phyloP scores from a whole-genome alignment of 2,329 filamentous ascomycete genomes.

The Neopestalotiopsis sp. region DNA sequence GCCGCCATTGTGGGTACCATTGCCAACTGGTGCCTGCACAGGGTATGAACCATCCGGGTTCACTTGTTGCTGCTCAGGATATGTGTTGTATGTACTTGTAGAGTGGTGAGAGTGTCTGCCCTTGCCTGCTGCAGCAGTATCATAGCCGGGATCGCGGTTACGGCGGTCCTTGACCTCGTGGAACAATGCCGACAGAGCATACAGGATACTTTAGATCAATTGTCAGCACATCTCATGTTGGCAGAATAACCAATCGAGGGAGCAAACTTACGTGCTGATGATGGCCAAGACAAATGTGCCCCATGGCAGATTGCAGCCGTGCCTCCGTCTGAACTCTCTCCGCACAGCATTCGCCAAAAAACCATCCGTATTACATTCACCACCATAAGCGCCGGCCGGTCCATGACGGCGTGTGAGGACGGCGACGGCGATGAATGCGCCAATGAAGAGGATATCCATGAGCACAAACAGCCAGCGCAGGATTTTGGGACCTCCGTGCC shows the following conservation, averaged over 20 bases:
- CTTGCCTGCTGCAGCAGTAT: neutral
- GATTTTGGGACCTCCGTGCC: slow-evolving; percentile 35
- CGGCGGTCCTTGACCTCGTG: slow-evolving; percentile 8
- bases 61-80: neutral
- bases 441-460: slow-evolving; percentile 45
- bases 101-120: neutral
- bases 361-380: slow-evolving; percentile 26
- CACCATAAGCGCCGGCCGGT: slow-evolving; percentile 34
- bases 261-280: slow-evolving; percentile 48
- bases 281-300: slow-evolving; percentile 50
- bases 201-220: neutral
- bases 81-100: neutral
- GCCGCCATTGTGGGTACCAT: neutral
- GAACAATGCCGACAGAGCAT: neutral
- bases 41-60: neutral
- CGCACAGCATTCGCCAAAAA: slow-evolving; percentile 1
- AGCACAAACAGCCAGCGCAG: slow-evolving; percentile 47
- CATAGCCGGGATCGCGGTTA: neutral
- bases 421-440: slow-evolving; percentile 49
- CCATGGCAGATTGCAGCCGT: slow-evolving; percentile 46
- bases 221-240: neutral
- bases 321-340: slow-evolving; percentile 15
- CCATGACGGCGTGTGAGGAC: slow-evolving; percentile 45
- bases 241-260: neutral
- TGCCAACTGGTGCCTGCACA: neutral